Evolutionary conservation across 768 basidiomycete genomes (phyloP).

Genomic region (Amanita jacksonii): DNA sequence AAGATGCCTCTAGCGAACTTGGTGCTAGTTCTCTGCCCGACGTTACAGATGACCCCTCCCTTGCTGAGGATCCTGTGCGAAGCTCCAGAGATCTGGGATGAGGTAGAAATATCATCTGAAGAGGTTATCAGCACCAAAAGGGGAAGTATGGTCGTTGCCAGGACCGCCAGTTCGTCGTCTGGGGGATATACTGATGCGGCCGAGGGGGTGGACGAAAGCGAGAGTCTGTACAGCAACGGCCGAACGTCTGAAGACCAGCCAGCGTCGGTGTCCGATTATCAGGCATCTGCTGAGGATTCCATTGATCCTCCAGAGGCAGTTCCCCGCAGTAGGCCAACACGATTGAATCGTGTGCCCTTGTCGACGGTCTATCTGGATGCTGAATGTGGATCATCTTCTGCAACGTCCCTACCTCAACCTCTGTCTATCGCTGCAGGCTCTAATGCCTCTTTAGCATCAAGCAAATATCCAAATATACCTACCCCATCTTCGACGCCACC

Average conservation of each 20-base stretch:
- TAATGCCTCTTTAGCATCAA: constrained; percentile 22
- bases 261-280: constrained; percentile 23
- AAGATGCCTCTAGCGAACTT: constrained; percentile 93
- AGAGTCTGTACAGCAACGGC: constrained; percentile 16
- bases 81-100: constrained; percentile 56
- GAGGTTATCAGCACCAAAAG: constrained; percentile 25
- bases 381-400: constrained; percentile 21
- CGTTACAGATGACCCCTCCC: constrained; percentile 68
- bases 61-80: constrained; percentile 69
- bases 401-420: constrained; percentile 12
- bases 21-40: constrained; percentile 82
- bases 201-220: constrained; percentile 17
- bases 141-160: constrained; percentile 20
- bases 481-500: constrained; percentile 32
- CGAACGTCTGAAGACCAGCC: constrained; percentile 20
- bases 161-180: constrained; percentile 6
- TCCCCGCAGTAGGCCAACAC: constrained; percentile 12
- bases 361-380: constrained; percentile 31
- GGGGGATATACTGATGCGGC: constrained; percentile 21
- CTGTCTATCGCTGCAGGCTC: constrained; percentile 7
- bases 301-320: constrained; percentile 11
- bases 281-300: constrained; percentile 26
- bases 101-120: constrained; percentile 17
- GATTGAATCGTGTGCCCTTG: constrained; percentile 17
- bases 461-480: constrained; percentile 15